Percentiles rank a stretch among this genome's conserved stretches.
Conservation (phyloP, 345 rosid genomes). For the Euclidium syriacum region DNA sequence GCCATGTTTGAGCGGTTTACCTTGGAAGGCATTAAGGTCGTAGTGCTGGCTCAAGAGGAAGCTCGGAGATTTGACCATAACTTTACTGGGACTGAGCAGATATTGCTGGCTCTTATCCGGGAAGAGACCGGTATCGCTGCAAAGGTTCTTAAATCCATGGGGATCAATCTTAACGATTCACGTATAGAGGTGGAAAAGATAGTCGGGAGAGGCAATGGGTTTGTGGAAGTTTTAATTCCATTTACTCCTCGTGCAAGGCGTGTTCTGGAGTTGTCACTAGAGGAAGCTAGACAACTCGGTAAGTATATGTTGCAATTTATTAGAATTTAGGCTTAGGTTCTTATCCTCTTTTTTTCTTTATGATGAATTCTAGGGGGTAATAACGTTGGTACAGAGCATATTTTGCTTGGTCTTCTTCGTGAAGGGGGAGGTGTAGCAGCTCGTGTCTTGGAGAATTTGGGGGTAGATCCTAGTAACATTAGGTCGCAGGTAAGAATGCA, state of each 20-base stretch:
- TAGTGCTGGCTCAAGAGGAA: constrained; percentile 86
- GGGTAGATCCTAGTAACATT: too few relatives aligned
- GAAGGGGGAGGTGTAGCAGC: constrained; percentile 94
- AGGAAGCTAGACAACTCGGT: too few relatives aligned
- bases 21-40: constrained; percentile 73
- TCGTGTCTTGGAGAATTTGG: constrained; percentile 79
- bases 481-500: too few relatives aligned
- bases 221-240: constrained; percentile 78
- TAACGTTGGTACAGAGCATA: constrained; percentile 83
- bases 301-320: neutral
- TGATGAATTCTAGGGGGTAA: too few relatives aligned
- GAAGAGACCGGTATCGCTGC: constrained; percentile 89
- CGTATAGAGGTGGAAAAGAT: constrained; percentile 82
- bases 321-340: neutral
- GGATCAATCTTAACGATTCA: constrained; percentile 76
- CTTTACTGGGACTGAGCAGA: constrained; percentile 79
- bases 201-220: constrained; percentile 81
- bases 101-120: constrained; percentile 67
- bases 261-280: too few relatives aligned
- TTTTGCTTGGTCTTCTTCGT: constrained; percentile 73
- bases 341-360: too few relatives aligned
- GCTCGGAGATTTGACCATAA: constrained; percentile 78
- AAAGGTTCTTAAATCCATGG: constrained; percentile 76
- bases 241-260: constrained; percentile 88
- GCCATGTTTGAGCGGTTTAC: constrained; percentile 87